phyloP scores from a whole-genome alignment of 2,329 filamentous ascomycete species.

The Colletotrichum sp. region DNA sequence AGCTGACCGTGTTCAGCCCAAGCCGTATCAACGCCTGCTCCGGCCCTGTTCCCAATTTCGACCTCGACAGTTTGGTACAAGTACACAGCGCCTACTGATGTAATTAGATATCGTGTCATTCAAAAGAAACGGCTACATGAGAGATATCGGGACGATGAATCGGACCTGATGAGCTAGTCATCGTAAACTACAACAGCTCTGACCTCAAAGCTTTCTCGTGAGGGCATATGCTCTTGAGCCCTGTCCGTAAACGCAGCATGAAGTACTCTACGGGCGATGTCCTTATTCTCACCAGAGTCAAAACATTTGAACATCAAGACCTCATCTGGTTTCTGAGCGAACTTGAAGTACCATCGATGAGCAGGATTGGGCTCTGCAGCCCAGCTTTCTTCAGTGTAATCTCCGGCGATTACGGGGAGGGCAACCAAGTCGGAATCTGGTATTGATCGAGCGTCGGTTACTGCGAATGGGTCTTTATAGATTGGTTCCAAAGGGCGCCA shows the following conservation, averaged over 20 bases:
- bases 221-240: conserved; percentile 50
- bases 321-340: conserved; percentile 55
- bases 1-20: not conserved
- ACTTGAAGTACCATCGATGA: conserved; percentile 59
- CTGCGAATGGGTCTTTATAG: conserved; percentile 42
- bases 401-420: conserved; percentile 35
- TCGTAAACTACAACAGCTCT: not conserved
- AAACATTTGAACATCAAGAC: conserved; percentile 66
- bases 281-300: conserved; percentile 54
- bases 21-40: not conserved
- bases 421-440: conserved; percentile 39
- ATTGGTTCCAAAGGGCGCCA: conserved; percentile 56
- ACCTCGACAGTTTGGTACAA: not conserved
- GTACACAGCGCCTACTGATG: not conserved
- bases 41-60: not conserved
- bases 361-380: conserved; percentile 31
- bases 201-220: not conserved
- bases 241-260: conserved; percentile 84
- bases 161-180: not conserved
- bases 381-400: conserved; percentile 36
- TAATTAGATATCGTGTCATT: not conserved
- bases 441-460: conserved; percentile 40
- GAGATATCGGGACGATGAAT: not conserved
- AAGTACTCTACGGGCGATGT: conserved; percentile 62
- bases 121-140: not conserved